These are phyloP conservation scores for Coemansia interrupta DNA, from an alignment of 192 early-diverging fungal species.

Conservation along the genomic window DNA sequence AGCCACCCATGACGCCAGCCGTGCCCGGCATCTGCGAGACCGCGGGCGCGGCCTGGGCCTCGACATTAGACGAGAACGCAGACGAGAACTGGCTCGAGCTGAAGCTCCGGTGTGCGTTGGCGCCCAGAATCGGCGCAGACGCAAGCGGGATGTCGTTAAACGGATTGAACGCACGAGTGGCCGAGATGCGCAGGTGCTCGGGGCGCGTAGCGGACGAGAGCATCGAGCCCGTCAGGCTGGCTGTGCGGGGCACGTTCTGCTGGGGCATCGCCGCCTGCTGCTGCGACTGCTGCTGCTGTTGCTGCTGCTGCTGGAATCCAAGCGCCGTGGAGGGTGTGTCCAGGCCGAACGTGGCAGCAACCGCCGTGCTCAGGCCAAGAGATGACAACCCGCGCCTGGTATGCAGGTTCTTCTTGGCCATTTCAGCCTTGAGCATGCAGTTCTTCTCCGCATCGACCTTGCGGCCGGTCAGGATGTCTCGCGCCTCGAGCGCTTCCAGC, in stretches of 20 bases:
- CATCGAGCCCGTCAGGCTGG: conserved; percentile 35
- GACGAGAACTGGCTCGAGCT: conserved; percentile 26
- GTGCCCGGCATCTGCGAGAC: conserved; percentile 28
- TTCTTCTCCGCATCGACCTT: conserved; percentile 87
- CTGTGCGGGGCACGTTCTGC: conserved; percentile 30
- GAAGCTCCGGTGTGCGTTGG: conserved; percentile 29
- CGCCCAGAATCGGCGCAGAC: conserved; percentile 50
- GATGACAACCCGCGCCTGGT: conserved; percentile 75
- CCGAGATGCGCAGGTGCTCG: conserved; percentile 48
- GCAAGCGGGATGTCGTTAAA: conserved; percentile 48
- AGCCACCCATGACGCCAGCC: conserved; percentile 35
- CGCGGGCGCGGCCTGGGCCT: conserved; percentile 3
- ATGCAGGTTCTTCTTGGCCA: conserved; percentile 99
- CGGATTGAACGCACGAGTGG: conserved; percentile 41
- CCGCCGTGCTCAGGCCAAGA: conserved; percentile 28
- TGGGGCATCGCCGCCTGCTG: background rate
- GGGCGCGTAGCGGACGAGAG: conserved; percentile 40
- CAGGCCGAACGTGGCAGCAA: conserved; percentile 39
- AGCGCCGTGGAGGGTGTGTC: conserved; percentile 33
- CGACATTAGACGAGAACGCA: conserved; percentile 31
- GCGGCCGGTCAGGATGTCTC: conserved; percentile 86
- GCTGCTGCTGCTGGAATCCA: conserved; percentile 20
- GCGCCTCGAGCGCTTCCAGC: conserved; percentile 85
- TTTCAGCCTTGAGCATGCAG: conserved; percentile 89
- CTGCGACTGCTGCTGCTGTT: conserved; percentile 26